Base-by-base conservation (phyloP, 83 land plant genomes). In the Picea mariana region DNA sequence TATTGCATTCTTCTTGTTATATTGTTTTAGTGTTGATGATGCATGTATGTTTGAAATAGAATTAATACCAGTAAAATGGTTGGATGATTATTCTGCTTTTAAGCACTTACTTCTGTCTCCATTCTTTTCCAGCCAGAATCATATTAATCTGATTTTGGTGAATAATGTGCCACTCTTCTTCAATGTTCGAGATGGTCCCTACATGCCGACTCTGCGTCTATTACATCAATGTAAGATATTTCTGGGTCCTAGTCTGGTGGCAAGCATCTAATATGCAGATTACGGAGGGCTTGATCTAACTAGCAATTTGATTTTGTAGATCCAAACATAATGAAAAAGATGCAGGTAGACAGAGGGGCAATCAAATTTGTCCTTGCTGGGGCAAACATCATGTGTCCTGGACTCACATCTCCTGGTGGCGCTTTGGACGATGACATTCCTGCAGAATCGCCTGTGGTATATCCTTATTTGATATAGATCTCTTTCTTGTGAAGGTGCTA, bases 331-430 rank as follows among this genome's bases (percentile, higher is more conserved):
- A 97, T 97, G 99, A 95, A 94, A 64, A 95, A 90, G 71, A 76
- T 97, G 12, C 95, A 92, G 75, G 99, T 97, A 31, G 99, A 97
- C 76, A 90, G 98, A 79, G 99, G 99, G 59, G 99, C 99, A 8
- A 97, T 97, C 78, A 97, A 92, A 80, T 97, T 95, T 89, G 99
- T 97, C 15, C 95, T 97, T 79, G 83, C 99, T 81, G 99, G 99
- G 55, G 99, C 99, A 80, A 97, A 97, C 69, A 94, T 97, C 83
- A 97, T 97, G 99, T 97, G 99, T 82, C 99, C 99, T 77, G 99
- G 99, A 31, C 92, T 97, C 72, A 97, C 99, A 73, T 97, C 99
- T 26, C 94, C 99, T 75, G 99, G 99, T 79, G 99, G 99, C 82
- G 92, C 82, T 42, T 85, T 97, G 81, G 97, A 97, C 80, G 95